Conservation (phyloP, 371 early-diverging fungal genomes). For the Nosema muscidifuracis region DNA sequence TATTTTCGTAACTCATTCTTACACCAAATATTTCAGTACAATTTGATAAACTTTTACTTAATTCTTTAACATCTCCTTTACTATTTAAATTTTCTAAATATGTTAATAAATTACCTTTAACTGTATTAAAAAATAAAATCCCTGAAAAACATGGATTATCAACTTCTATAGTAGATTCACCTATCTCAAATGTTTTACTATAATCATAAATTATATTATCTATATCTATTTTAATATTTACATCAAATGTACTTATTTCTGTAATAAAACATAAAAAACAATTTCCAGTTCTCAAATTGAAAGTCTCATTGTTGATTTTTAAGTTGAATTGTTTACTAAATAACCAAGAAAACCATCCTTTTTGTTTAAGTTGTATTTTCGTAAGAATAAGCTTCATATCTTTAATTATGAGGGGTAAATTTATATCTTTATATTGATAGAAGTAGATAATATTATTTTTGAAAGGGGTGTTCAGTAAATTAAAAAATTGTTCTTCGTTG, state of each 20-base stretch:
- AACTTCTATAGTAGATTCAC: background rate
- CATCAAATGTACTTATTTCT: background rate
- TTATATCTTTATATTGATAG: too few species aligned
- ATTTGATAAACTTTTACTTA: background rate
- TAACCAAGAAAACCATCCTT: constrained; percentile 12
- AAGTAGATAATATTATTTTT: too few species aligned
- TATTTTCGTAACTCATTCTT: background rate
- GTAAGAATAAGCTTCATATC: constrained; percentile 8
- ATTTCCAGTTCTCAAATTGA: background rate
- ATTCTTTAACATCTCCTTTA: background rate
- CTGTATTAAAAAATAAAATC: background rate
- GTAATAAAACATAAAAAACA: background rate
- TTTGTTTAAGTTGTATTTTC: background rate
- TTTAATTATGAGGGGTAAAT: background rate
- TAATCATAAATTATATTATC: constrained; percentile 18
- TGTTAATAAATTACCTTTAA: background rate
- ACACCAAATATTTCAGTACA: background rate
- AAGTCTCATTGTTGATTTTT: background rate
- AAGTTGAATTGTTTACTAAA: background rate
- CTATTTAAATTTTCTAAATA: background rate
- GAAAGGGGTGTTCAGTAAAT: too few species aligned
- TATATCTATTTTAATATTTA: constrained; percentile 9
- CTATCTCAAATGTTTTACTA: background rate
- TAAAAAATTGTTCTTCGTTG: too few species aligned
- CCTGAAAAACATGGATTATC: background rate